Evolutionary conservation across 2,329 filamentous ascomycete genomes (phyloP).

Genomic region (Hansfordia pulvinata): DNA sequence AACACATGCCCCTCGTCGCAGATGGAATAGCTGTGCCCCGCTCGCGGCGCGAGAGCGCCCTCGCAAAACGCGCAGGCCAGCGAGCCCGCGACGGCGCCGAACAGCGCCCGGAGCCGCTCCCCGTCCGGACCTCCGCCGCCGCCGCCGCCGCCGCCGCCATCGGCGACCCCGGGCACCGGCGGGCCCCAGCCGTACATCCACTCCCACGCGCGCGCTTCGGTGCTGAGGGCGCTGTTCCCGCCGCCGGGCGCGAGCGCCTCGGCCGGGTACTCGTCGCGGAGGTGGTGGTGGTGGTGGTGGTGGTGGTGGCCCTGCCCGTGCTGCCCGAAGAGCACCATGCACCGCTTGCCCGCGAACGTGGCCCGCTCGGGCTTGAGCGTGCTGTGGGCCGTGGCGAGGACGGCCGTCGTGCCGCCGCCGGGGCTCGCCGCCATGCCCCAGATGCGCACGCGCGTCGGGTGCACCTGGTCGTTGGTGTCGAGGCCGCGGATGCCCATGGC

Average conservation of each 20-base stretch:
- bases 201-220: conserved; percentile 41
- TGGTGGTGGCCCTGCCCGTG: conserved; percentile 15
- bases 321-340: conserved; percentile 22
- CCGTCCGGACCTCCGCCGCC: conserved; percentile 4
- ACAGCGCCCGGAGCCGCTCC: conserved; percentile 19
- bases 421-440: conserved; percentile 40
- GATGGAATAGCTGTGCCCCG: conserved; percentile 19
- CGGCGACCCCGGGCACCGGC: conserved; percentile 25
- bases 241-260: conserved; percentile 3
- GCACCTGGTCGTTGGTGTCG: conserved; percentile 24
- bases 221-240: conserved; percentile 22
- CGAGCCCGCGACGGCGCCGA: conserved; percentile 18
- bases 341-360: conserved; percentile 21
- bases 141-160: conserved; percentile 1
- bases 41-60: conserved; percentile 16
- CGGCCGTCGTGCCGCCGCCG: conserved; percentile 34
- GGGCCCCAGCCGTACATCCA: conserved; percentile 43
- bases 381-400: conserved; percentile 33
- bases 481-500: conserved; percentile 10
- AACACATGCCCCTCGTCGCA: conserved; percentile 26
- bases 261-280: conserved; percentile 4
- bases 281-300: conserved; percentile 1
- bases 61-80: conserved; percentile 36
- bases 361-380: conserved; percentile 32
- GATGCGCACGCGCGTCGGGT: conserved; percentile 34